A percentile compares a stretch with the other conserved stretches of the same genome.
Conservation (phyloP, 2,329 filamentous ascomycete genomes). For the Simplicillium sp. region DNA sequence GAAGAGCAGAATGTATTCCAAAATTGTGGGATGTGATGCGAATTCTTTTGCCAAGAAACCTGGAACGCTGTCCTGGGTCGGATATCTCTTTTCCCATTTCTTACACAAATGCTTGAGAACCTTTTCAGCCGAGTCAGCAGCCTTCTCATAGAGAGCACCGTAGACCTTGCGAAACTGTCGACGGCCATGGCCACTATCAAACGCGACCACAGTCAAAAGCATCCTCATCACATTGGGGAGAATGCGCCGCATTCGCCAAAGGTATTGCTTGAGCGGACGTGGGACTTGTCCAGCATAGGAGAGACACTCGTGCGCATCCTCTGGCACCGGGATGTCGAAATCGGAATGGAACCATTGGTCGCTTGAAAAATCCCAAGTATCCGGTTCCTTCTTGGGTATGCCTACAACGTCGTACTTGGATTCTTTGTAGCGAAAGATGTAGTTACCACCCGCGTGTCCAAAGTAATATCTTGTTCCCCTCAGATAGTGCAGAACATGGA, state of each 20-base stretch:
- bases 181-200: not conserved
- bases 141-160: no score
- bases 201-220: slow-evolving; percentile 10
- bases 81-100: no score
- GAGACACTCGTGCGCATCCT: slow-evolving; percentile 2
- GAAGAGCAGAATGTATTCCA: no score
- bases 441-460: slow-evolving; percentile 13
- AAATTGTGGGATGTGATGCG: no score
- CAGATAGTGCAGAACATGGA: not conserved
- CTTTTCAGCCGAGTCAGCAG: no score
- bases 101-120: no score
- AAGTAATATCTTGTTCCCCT: slow-evolving; percentile 12
- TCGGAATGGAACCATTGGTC: no score
- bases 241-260: slow-evolving; percentile 7
- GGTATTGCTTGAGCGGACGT: slow-evolving; percentile 10
- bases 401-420: not conserved
- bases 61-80: no score
- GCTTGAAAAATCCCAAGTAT: no score
- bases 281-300: slow-evolving; percentile 14
- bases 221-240: slow-evolving; percentile 7
- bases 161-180: no score
- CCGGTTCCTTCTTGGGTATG: no score
- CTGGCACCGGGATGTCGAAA: not conserved
- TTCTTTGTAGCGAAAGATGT: slow-evolving; percentile 15
- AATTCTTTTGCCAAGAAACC: no score